Percentiles rank a stretch among this genome's conserved stretches.
These are phyloP conservation scores for Ganoderma meredithae DNA, from an alignment of 1,284 basidiomycete genomes.

Conservation along the genomic window DNA sequence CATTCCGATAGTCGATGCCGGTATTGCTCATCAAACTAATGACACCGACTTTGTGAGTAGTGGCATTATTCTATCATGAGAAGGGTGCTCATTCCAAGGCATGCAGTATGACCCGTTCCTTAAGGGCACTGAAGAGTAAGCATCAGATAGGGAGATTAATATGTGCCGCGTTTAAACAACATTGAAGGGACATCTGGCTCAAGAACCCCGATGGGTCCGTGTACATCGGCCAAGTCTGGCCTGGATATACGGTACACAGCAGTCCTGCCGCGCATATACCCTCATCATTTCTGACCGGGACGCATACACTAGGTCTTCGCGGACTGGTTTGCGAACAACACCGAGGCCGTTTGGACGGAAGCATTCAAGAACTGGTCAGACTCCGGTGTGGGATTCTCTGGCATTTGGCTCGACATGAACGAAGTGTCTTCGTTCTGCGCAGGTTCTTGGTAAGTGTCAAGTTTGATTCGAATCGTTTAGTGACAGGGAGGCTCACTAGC, in stretches of 20 bases:
- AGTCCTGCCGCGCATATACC: conserved; percentile 23
- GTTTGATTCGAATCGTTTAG: neutral
- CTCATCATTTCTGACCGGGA: neutral
- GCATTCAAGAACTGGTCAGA: conserved; percentile 59
- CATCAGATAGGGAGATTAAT: neutral
- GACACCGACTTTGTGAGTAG: conserved; percentile 47
- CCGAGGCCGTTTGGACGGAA: conserved; percentile 45
- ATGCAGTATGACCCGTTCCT: conserved; percentile 55
- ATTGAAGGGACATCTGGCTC: conserved; percentile 63
- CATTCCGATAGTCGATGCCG: conserved; percentile 50
- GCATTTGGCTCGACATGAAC: conserved; percentile 84
- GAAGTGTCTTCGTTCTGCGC: conserved; percentile 72
- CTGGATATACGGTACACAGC: conserved; percentile 53
- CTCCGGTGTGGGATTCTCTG: conserved; percentile 66
- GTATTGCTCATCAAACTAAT: conserved; percentile 45
- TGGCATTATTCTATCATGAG: conserved; percentile 20
- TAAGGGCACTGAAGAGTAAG: conserved; percentile 50
- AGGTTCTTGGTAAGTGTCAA: conserved; percentile 59
- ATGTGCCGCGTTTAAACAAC: neutral
- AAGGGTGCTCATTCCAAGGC: neutral
- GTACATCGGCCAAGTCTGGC: conserved; percentile 76
- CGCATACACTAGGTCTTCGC: conserved; percentile 54
- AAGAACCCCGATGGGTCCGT: conserved; percentile 72
- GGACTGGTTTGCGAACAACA: conserved; percentile 72
- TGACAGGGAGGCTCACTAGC: neutral